These are phyloP conservation scores for Aspergillus ostianus DNA, from an alignment of 495 filamentous ascomycete species.

Conservation along the genomic window DNA sequence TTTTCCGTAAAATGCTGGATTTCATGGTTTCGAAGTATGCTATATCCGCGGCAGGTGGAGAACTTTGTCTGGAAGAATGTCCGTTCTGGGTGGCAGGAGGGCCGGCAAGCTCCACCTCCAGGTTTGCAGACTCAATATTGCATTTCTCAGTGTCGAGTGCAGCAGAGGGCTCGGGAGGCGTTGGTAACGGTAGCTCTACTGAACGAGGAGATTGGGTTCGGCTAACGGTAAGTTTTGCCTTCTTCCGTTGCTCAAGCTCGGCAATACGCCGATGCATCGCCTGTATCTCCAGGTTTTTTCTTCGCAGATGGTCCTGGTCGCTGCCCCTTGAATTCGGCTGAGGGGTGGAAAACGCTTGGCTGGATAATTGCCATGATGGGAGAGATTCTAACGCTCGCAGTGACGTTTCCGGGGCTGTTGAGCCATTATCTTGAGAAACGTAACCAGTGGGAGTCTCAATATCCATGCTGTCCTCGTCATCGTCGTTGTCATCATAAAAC, in stretches of 20 bases:
- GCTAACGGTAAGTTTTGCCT: constrained; percentile 48
- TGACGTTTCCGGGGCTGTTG: neutral
- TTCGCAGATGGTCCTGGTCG: constrained; percentile 57
- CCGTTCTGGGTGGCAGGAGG: neutral
- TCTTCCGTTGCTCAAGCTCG: constrained; percentile 68
- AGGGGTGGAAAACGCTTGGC: constrained; percentile 26
- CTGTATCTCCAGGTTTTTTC: constrained; percentile 68
- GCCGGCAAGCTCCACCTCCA: neutral
- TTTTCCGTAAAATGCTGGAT: constrained; percentile 42
- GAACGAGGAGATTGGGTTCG: constrained; percentile 34
- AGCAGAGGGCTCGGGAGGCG: constrained; percentile 18
- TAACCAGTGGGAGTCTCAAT: constrained; percentile 19
- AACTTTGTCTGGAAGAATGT: constrained; percentile 7
- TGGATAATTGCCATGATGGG: constrained; percentile 15
- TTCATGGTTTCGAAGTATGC: constrained; percentile 27
- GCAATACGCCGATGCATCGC: constrained; percentile 73
- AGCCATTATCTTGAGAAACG: constrained; percentile 1
- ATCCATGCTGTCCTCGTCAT: constrained; percentile 39
- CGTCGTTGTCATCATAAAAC: constrained; percentile 41
- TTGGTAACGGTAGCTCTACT: constrained; percentile 22
- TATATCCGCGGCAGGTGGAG: constrained; percentile 11
- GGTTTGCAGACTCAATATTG: neutral
- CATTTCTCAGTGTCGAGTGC: constrained; percentile 8
- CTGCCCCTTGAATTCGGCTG: constrained; percentile 33
- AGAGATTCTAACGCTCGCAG: constrained; percentile 8